Base-by-base conservation (phyloP, 2,329 filamentous ascomycete genomes). In the Aspergillus udagawae region DNA sequence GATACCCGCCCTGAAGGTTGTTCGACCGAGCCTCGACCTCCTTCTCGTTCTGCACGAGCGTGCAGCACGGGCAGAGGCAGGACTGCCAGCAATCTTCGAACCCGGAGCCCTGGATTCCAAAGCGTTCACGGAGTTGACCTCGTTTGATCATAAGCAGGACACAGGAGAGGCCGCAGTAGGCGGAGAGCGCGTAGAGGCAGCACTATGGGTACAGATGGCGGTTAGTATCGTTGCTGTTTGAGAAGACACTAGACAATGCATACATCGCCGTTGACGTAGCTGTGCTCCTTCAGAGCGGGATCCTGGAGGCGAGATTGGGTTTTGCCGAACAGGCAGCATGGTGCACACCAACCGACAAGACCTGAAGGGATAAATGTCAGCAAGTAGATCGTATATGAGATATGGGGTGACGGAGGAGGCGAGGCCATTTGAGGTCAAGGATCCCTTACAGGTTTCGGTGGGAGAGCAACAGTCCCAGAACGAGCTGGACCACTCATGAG, bases 1-100 rank as follows among this genome's bases (percentile, higher is more conserved):
- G 64, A 56, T 71, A 71, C 20, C 64, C 66, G 23, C 55, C 53
- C 28, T 62, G 56, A 25, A 54, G 21, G 5, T 45, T 52, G 3
- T 57, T 56, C 4, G 60, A 58, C 55, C 68, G 62, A 7, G 50
- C 55, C 20, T 66, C 62, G 12, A 67, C 77, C 65, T 86, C 83
- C 62, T 83, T 83, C 65, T 85, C 82, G 55, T 85, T 78, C 73
- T 86, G 84, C 60, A 85, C 76, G 56, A 85, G 69, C 5, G 77
- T 75, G 65, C 83, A 86, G 76, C 82, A 85, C 38, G 75, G 67
- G 67, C 83, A 86, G 73, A 79, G 86, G 69, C 74, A 84, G 14
- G 78, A 72, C n/a, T 73, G 68, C 63, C 79, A 80, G 71, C 77
- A 86, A 67, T 86, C 83, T 35, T 70, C 70, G 57, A 68, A 69